Base-by-base conservation (phyloP, 495 filamentous ascomycete species). In the Podospora bellae-mahoneyi region DNA sequence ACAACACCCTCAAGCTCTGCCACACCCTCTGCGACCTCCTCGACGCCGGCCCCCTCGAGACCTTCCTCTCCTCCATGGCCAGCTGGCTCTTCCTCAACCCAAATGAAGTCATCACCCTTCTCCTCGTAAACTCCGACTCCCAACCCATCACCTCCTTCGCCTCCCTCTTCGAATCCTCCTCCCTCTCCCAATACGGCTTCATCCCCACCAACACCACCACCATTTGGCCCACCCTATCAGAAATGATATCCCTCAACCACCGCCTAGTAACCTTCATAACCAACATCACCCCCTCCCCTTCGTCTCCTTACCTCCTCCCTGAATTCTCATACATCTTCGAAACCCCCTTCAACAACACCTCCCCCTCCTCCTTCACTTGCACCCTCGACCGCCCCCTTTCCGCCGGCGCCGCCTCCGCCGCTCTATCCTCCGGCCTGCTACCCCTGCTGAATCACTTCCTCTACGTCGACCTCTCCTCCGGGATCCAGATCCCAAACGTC, bases 271-370 rank as follows among this genome's bases (percentile, higher is more conserved):
- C 84, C 13, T 91, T 90, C 72, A 72, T 92, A 69, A 83, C 89
- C 5, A 82, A 81, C 69, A 83, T 88, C 64, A 81, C 83, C 30
- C 64, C 84, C 65, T 77, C 81, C 59, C 62, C 72, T 9, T 68
- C 72, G 1, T 82, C 86, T 62, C 81, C 88, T 0, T 91, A 88
- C 76, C 85, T 92, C n/a, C 82, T 91, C 27, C 74, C 84, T 66
- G 88, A 93, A 74, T 93, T 91, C 76, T 76, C 80, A 64, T 83
- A 90, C 75, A 85, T 90, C 72, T 93, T 91, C 75, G 90, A 92
- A 77, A 92, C 88, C 0, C 76, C 88, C 16, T 93, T 80, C 73
- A 87, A 87, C 64, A 83, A 87, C 4, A 86, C 84, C 3, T 83
- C 85, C 67, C 76, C 79, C 4, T 68, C 74, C 4, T 75, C 72